Percentiles rank a stretch among this genome's conserved stretches.
phyloP scores from a whole-genome alignment of 1,284 basidiomycete species.

The Malassezia nana region DNA sequence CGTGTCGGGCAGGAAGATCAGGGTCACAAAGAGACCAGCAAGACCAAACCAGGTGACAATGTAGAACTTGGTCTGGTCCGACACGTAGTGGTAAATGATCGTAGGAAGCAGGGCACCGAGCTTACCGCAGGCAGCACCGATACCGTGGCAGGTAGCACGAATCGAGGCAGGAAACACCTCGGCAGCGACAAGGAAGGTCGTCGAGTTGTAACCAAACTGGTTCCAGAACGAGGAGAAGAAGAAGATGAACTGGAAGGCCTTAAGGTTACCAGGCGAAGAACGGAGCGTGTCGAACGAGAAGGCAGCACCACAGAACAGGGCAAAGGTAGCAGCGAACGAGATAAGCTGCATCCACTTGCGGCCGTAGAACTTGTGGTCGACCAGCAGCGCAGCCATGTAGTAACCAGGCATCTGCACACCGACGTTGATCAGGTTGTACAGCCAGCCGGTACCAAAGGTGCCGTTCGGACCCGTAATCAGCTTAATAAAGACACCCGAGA shows the following conservation, averaged over 20 bases:
- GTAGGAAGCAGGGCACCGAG: slow-evolving; percentile 48
- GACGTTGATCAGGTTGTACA: slow-evolving; percentile 53
- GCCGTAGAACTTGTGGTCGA: slow-evolving; percentile 54
- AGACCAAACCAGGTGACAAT: slow-evolving; percentile 55
- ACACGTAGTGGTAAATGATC: slow-evolving; percentile 49
- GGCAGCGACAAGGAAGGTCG: slow-evolving; percentile 48
- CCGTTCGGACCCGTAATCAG: slow-evolving; percentile 50
- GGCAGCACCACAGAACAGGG: slow-evolving; percentile 51
- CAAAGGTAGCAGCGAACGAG: slow-evolving; percentile 52
- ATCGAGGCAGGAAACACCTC: slow-evolving; percentile 49
- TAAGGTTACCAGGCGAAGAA: slow-evolving; percentile 38
- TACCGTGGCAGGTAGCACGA: slow-evolving; percentile 49
- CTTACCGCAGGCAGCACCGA: slow-evolving; percentile 49
- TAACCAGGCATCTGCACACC: slow-evolving; percentile 53
- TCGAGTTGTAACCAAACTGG: slow-evolving; percentile 54
- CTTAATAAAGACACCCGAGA: slow-evolving; percentile 41
- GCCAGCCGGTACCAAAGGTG: slow-evolving; percentile 51
- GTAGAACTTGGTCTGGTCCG: slow-evolving; percentile 52
- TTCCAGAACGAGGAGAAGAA: slow-evolving; percentile 54
- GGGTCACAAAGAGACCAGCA: slow-evolving; percentile 51
- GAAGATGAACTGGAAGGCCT: slow-evolving; percentile 53
- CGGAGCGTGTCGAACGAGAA: slow-evolving; percentile 49
- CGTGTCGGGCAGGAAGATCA: slow-evolving; percentile 53
- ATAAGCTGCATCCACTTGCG: slow-evolving; percentile 52
- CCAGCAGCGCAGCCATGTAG: slow-evolving; percentile 54